phyloP scores from a whole-genome alignment of 306 rosid genomes.

The barrel medic (Medicago truncatula) region MtrunA17r5.0-ANR NC_053045.1:2943001-2943500 shows the following conservation, averaged over 20 bases:
- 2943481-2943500: background rate
- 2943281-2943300: slow-evolving; percentile 1
- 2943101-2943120: no score
- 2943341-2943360: background rate
- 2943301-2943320: slow-evolving; percentile 19
- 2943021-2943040: background rate
- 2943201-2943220: no score
- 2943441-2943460: background rate
- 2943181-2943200: no score
- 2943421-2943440: background rate
- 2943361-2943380: background rate
- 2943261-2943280: slow-evolving; percentile 2
- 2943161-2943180: no score
- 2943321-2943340: background rate
- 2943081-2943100: slow-evolving; percentile 5
- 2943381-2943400: background rate
- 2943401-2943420: background rate
- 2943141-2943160: no score
- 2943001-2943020: slow-evolving; percentile 85
- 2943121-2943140: no score
- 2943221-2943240: no score
- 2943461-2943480: background rate
- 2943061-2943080: background rate
- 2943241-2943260: background rate
- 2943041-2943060: slow-evolving; percentile 12